phyloP scores from a whole-genome alignment of 768 basidiomycete genomes.

The Hydnum rufescens region DNA sequence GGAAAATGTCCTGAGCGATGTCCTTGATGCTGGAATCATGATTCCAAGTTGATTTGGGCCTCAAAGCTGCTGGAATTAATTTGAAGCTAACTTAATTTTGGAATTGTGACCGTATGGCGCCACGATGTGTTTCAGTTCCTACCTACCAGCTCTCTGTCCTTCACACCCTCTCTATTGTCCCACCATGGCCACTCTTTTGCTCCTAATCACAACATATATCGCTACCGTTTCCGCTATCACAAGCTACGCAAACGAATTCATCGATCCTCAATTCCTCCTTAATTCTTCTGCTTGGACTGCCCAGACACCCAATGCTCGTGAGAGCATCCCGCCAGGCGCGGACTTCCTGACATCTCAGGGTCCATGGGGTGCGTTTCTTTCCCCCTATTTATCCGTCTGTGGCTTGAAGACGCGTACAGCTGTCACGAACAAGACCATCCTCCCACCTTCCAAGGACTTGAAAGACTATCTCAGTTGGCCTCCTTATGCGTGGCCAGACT shows the following conservation, averaged over 20 bases:
- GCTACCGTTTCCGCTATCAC: slow-evolving; percentile 1
- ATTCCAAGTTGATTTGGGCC: no score
- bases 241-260: slow-evolving; percentile 7
- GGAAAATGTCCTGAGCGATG: no score
- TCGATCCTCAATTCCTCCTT: slow-evolving; percentile 7
- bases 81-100: no score
- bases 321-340: slow-evolving; percentile 6
- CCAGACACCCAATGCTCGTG: slow-evolving; percentile 5
- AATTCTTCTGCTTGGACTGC: slow-evolving; percentile 3
- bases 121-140: no score
- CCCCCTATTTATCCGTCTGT: not conserved
- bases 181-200: not conserved
- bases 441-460: slow-evolving; percentile 7
- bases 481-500: slow-evolving; percentile 34
- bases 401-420: slow-evolving; percentile 2
- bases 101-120: no score
- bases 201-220: not conserved
- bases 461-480: slow-evolving; percentile 13
- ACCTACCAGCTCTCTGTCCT: not conserved
- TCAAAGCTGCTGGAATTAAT: no score
- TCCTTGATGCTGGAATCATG: no score
- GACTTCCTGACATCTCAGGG: slow-evolving; percentile 5
- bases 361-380: slow-evolving; percentile 8
- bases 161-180: not conserved
- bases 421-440: slow-evolving; percentile 9